A percentile compares a stretch with the other conserved stretches of the same genome.
Evolutionary conservation across 2,329 filamentous ascomycete species (phyloP).

Genomic region (Phoma sp.): DNA sequence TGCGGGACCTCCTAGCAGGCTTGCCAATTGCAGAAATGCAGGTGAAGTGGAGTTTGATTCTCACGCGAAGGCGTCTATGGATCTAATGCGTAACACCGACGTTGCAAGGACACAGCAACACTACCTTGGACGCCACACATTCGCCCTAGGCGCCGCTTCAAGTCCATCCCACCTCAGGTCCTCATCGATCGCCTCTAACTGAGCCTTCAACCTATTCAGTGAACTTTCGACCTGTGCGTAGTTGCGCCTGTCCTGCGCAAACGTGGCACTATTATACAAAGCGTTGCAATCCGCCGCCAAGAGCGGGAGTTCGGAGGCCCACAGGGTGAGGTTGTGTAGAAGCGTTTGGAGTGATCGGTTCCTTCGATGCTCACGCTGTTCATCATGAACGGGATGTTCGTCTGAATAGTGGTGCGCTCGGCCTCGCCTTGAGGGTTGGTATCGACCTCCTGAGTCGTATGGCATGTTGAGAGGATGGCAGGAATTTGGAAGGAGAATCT

Average conservation of each 20-base stretch:
- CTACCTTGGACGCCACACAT: not conserved
- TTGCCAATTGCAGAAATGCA: not conserved
- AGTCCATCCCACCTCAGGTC: not conserved
- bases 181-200: not conserved
- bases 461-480: not conserved
- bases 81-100: too few species aligned
- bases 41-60: not conserved
- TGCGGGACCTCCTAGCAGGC: not conserved
- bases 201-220: not conserved
- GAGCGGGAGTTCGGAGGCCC: not conserved
- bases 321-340: not conserved
- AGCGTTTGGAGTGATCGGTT: not conserved
- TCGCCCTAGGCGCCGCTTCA: not conserved
- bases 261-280: not conserved
- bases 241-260: not conserved
- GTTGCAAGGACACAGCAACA: not conserved
- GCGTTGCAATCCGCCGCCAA: not conserved
- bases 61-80: too few species aligned
- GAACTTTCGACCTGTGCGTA: not conserved
- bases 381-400: not conserved
- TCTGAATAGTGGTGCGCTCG: not conserved
- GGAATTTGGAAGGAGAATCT: too few species aligned
- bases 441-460: not conserved
- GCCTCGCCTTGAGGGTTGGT: not conserved
- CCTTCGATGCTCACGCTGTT: not conserved